These are phyloP conservation scores for Verruconis gallopava DNA, from an alignment of 2,329 filamentous ascomycete genomes.

Conservation along the genomic window DNA sequence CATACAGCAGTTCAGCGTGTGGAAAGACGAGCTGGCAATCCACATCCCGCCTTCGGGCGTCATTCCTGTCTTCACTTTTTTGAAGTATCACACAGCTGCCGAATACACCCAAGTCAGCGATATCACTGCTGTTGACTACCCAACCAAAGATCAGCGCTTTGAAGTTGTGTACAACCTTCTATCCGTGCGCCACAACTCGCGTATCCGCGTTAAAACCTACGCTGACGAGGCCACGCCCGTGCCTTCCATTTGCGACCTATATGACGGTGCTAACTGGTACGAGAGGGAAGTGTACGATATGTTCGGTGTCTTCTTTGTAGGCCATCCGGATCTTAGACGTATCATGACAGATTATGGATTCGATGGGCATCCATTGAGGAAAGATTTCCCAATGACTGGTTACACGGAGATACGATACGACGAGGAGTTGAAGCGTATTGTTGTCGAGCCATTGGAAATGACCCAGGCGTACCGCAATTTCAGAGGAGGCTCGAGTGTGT, in stretches of 20 bases:
- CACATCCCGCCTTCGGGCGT: conserved; percentile 82
- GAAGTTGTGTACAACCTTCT: conserved; percentile 97
- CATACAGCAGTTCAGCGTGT: conserved; percentile 94
- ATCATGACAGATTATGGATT: conserved; percentile 99
- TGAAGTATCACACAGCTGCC: conserved; percentile 95
- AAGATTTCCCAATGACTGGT: conserved; percentile 94
- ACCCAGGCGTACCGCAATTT: conserved; percentile 99
- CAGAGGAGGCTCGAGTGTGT: conserved; percentile 58
- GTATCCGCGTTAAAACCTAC: conserved; percentile 97
- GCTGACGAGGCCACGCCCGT: conserved; percentile 92
- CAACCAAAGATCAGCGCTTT: conserved; percentile 88
- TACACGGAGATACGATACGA: conserved; percentile 98
- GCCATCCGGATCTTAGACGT: conserved; percentile 85
- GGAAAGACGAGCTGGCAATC: conserved; percentile 97
- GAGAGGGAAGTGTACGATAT: conserved; percentile 96
- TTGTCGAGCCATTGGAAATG: conserved; percentile 92
- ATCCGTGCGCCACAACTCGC: conserved; percentile 88
- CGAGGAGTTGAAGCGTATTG: conserved; percentile 99
- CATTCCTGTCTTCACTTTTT: conserved; percentile 82
- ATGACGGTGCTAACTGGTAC: conserved; percentile 96
- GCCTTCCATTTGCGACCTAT: conserved; percentile 73
- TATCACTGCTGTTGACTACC: conserved; percentile 91
- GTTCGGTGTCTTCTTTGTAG: conserved; percentile 92
- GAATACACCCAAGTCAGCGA: conserved; percentile 91
- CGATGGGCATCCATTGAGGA: conserved; percentile 90